A percentile compares a stretch with the other conserved stretches of the same genome.
Evolutionary conservation across 2,329 filamentous ascomycete genomes (phyloP).

Genomic region (Alternaria viburni): DNA sequence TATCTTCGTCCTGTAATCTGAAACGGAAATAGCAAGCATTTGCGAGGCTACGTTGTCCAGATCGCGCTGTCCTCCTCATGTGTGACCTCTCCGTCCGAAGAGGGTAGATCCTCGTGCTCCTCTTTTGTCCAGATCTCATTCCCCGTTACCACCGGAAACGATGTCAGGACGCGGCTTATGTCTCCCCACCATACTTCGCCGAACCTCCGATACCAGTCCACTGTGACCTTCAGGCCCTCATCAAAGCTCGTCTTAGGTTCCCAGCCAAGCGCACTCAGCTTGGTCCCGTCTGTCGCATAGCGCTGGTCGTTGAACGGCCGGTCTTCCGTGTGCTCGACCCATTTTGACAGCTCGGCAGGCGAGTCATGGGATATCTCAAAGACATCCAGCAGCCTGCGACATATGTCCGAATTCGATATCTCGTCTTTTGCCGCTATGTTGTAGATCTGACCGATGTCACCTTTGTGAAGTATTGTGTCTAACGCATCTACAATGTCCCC

Average conservation of each 20-base stretch:
- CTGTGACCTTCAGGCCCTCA: slow-evolving; percentile 45
- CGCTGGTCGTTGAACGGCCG: slow-evolving; percentile 64
- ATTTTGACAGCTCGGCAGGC: slow-evolving; percentile 61
- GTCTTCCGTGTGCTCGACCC: slow-evolving; percentile 78
- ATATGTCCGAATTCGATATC: slow-evolving; percentile 75
- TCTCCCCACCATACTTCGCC: slow-evolving; percentile 52
- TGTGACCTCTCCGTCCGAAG: slow-evolving; percentile 36
- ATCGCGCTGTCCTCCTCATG: slow-evolving; percentile 16
- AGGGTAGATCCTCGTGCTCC: slow-evolving; percentile 47
- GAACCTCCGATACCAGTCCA: slow-evolving; percentile 49
- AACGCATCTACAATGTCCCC: slow-evolving; percentile 82
- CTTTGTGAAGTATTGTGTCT: slow-evolving; percentile 82
- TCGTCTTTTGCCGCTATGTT: slow-evolving; percentile 82
- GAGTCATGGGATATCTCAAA: slow-evolving; percentile 59
- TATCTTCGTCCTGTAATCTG: slow-evolving; percentile 3
- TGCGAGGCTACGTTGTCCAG: slow-evolving; percentile 30
- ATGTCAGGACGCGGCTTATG: slow-evolving; percentile 47
- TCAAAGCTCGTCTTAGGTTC: slow-evolving; percentile 44
- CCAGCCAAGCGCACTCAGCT: slow-evolving; percentile 48
- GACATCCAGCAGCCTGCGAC: slow-evolving; percentile 67
- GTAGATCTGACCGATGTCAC: slow-evolving; percentile 76
- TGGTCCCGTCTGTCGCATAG: slow-evolving; percentile 49
- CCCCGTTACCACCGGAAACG: slow-evolving; percentile 48
- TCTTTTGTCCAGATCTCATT: slow-evolving; percentile 51
- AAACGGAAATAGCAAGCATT: background rate